phyloP scores from a whole-genome alignment of 2,329 filamentous ascomycete genomes.

The Aspergillus candidus region DNA sequence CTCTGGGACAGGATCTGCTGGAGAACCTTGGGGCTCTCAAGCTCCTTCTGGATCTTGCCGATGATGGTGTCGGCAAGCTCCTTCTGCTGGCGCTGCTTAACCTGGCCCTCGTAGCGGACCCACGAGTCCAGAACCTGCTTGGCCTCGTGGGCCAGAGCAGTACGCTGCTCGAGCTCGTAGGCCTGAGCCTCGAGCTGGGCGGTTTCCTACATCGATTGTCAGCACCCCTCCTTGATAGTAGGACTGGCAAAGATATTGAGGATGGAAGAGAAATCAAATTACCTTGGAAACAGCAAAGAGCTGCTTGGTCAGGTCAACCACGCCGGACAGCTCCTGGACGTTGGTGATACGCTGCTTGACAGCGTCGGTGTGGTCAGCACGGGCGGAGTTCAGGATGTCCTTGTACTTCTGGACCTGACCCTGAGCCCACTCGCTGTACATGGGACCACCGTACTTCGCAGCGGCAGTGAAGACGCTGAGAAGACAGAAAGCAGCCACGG shows the following conservation, averaged over 20 bases:
- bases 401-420: constrained; percentile 86
- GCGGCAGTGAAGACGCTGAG: constrained; percentile 87
- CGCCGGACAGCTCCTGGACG: constrained; percentile 88
- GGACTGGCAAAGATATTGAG: too few relatives aligned
- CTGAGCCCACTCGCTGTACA: constrained; percentile 90
- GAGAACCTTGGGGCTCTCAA: constrained; percentile 93
- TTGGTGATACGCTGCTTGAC: constrained; percentile 91
- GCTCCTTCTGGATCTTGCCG: constrained; percentile 96
- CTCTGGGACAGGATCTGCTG: constrained; percentile 98
- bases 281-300: constrained; percentile 99
- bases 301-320: constrained; percentile 94
- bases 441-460: constrained; percentile 87
- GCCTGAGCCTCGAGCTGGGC: constrained; percentile 92
- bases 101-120: constrained; percentile 97
- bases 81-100: constrained; percentile 97
- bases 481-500: constrained; percentile 86
- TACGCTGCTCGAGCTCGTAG: constrained; percentile 95
- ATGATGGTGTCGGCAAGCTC: constrained; percentile 92
- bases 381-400: constrained; percentile 87
- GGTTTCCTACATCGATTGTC: constrained; percentile 63
- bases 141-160: constrained; percentile 83
- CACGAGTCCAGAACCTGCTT: constrained; percentile 95
- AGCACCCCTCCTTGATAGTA: neutral
- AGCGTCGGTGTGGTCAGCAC: constrained; percentile 89
- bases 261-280: constrained; percentile 20